A percentile compares a stretch with the other conserved stretches of the same genome.
Evolutionary conservation across 2,329 filamentous ascomycete species (phyloP).

Genomic region (Xylogone sp.): DNA sequence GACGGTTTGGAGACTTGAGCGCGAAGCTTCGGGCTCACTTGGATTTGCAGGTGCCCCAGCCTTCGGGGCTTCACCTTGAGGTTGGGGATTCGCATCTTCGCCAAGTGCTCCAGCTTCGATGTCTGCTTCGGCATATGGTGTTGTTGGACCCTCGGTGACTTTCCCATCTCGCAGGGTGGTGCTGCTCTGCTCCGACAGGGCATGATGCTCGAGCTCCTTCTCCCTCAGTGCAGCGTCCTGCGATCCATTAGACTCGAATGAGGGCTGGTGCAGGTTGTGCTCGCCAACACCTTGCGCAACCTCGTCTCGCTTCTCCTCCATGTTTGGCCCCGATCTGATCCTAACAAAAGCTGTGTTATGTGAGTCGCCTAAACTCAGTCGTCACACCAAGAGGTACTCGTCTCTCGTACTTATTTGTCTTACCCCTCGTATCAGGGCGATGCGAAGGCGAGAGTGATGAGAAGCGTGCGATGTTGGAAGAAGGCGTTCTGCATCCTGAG

Average conservation of each 20-base stretch:
- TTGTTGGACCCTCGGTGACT: background rate
- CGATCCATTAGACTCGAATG: background rate
- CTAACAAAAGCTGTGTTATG: too few species aligned
- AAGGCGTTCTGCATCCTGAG: too few species aligned
- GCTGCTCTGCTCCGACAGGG: background rate
- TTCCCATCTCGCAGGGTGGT: background rate
- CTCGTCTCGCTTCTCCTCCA: background rate
- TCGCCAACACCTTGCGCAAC: background rate
- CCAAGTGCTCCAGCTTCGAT: background rate
- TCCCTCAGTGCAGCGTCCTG: background rate
- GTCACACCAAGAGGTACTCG: too few species aligned
- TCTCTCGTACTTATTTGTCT: background rate
- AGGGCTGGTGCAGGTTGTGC: background rate
- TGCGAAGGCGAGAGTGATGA: too few species aligned
- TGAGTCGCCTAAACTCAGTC: too few species aligned
- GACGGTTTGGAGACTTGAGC: constrained; percentile 24
- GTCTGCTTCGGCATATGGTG: background rate
- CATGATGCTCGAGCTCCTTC: background rate
- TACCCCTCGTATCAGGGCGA: background rate
- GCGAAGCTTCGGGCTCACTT: constrained; percentile 22
- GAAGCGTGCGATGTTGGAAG: too few species aligned
- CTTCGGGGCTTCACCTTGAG: background rate
- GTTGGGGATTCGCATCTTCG: background rate
- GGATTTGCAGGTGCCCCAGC: background rate
- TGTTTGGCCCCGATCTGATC: background rate